A percentile compares a stretch with the other conserved stretches of the same genome.
Evolutionary conservation across 2,329 filamentous ascomycete genomes (phyloP).

Genomic region (Ophiocordyceps robertsii): DNA sequence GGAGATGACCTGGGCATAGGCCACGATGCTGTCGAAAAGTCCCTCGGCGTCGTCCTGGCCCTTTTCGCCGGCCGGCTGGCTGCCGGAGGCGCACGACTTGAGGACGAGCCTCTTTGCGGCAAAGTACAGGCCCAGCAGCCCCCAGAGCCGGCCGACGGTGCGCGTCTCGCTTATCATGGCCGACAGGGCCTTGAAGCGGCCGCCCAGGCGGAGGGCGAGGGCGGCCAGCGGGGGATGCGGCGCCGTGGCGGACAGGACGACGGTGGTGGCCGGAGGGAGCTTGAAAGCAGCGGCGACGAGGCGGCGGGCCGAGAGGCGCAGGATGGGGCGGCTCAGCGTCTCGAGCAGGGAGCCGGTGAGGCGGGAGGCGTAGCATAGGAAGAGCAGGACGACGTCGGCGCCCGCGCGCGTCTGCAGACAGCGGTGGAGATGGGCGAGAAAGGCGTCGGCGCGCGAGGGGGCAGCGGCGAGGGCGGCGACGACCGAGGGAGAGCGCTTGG

Average conservation of each 20-base stretch:
- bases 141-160: slow-evolving; percentile 66
- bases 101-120: slow-evolving; percentile 43
- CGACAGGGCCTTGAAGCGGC: slow-evolving; percentile 46
- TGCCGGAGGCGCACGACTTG: slow-evolving; percentile 13
- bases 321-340: slow-evolving; percentile 39
- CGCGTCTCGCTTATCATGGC: slow-evolving; percentile 56
- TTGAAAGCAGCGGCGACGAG: slow-evolving; percentile 38
- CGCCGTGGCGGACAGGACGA: slow-evolving; percentile 25
- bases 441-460: slow-evolving; percentile 28
- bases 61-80: slow-evolving; percentile 13
- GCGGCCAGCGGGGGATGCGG: slow-evolving; percentile 25
- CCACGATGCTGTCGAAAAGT: slow-evolving; percentile 33
- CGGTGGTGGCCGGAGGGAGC: slow-evolving; percentile 35
- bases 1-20: slow-evolving; percentile 53
- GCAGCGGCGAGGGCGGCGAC: slow-evolving; percentile 5
- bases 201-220: slow-evolving; percentile 33
- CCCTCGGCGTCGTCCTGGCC: slow-evolving; percentile 23
- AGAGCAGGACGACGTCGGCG: slow-evolving; percentile 56
- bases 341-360: slow-evolving; percentile 37
- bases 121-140: slow-evolving; percentile 58
- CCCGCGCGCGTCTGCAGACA: slow-evolving; percentile 55
- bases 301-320: slow-evolving; percentile 36
- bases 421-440: slow-evolving; percentile 42
- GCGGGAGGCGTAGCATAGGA: slow-evolving; percentile 54
- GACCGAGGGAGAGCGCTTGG: background rate